Percentiles rank a stretch among this genome's conserved stretches.
These are phyloP conservation scores for Boletus speciosus DNA, from an alignment of 768 basidiomycete genomes.

Conservation along the genomic window DNA sequence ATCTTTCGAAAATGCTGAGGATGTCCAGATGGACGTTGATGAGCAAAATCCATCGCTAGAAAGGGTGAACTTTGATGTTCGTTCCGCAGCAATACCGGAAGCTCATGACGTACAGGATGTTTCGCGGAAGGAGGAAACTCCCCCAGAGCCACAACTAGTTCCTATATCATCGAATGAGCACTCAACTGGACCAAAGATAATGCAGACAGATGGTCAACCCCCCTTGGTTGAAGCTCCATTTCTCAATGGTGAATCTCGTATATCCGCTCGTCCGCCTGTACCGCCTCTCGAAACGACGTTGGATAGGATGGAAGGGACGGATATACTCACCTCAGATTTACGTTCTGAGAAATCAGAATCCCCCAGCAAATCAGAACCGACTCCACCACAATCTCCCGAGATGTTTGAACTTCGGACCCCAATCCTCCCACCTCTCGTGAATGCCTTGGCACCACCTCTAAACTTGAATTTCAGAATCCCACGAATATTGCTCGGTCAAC, in stretches of 20 bases:
- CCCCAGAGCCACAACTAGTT: background rate
- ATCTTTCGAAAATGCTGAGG: background rate
- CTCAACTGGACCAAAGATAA: background rate
- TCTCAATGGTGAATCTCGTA: background rate
- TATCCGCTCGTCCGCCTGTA: background rate
- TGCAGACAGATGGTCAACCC: background rate
- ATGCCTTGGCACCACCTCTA: constrained; percentile 13
- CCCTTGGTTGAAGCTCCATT: background rate
- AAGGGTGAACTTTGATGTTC: background rate
- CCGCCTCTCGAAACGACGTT: background rate
- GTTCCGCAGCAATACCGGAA: background rate
- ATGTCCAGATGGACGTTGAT: constrained; percentile 5
- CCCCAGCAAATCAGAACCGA: background rate
- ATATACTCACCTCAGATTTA: background rate
- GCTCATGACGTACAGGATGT: background rate
- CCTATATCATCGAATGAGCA: background rate
- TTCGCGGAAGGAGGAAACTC: background rate
- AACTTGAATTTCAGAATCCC: constrained; percentile 17
- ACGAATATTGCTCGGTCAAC: background rate
- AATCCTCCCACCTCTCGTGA: constrained; percentile 11
- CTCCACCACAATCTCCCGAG: background rate
- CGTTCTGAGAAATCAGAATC: background rate
- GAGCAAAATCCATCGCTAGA: background rate
- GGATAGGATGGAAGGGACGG: constrained; percentile 1
- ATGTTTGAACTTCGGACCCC: background rate